phyloP scores from a whole-genome alignment of 2,329 filamentous ascomycete genomes.

The Cladophialophora chaetospira region DNA sequence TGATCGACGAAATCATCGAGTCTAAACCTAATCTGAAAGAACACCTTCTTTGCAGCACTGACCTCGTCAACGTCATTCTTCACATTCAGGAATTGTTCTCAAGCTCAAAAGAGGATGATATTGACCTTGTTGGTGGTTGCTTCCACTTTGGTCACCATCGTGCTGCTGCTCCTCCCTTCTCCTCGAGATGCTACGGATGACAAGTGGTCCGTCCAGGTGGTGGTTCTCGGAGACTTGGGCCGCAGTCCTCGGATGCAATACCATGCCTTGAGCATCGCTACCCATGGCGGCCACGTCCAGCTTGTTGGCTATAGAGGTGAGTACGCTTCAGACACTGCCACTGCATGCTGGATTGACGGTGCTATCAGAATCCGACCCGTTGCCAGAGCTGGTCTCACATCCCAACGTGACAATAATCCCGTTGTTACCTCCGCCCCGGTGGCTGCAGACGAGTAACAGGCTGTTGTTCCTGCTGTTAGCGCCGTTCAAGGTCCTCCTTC shows the following conservation, averaged over 20 bases:
- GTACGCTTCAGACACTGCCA: conserved; percentile 13
- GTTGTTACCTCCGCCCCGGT: conserved; percentile 66
- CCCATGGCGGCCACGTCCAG: conserved; percentile 76
- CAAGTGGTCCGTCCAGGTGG: conserved; percentile 68
- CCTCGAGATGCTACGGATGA: conserved; percentile 37
- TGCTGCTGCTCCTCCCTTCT: conserved; percentile 56
- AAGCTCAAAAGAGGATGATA: conserved; percentile 24
- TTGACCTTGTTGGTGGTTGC: conserved; percentile 40
- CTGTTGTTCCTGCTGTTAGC: conserved; percentile 76
- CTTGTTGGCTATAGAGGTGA: conserved; percentile 84
- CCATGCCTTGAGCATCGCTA: conserved; percentile 88
- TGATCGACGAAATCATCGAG: not conserved
- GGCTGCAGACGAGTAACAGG: conserved; percentile 67
- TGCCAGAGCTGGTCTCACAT: conserved; percentile 73
- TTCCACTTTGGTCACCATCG: conserved; percentile 53
- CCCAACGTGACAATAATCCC: conserved; percentile 70
- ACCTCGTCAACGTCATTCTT: conserved; percentile 9
- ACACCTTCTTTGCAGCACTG: not conserved
- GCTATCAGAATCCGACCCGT: conserved; percentile 70
- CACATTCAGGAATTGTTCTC: not conserved
- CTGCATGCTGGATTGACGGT: conserved; percentile 6
- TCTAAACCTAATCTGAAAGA: not conserved
- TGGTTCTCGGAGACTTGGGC: conserved; percentile 93
- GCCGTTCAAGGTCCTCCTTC: conserved; percentile 83
- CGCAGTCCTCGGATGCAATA: conserved; percentile 98